These are phyloP conservation scores for Crataegus laevigata DNA, from an alignment of 306 rosid species.

Conservation along the genomic window DNA sequence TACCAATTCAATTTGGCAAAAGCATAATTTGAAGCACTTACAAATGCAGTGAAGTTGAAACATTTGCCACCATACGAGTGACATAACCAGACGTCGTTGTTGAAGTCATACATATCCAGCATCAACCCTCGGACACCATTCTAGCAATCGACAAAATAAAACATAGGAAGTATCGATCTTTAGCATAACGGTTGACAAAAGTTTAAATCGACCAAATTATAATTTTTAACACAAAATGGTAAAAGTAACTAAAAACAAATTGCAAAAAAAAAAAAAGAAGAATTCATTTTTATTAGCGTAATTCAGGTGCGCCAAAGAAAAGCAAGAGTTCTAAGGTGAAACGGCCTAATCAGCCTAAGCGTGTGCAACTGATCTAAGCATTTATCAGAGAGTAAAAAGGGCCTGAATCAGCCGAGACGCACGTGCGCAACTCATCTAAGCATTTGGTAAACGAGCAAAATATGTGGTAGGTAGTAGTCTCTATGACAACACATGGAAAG, in stretches of 20 bases:
- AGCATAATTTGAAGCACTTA: slow-evolving; percentile 34
- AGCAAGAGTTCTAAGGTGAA: not conserved
- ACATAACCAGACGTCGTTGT: slow-evolving; percentile 70
- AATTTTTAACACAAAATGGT: not conserved
- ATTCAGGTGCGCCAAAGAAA: not conserved
- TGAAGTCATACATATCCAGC: slow-evolving; percentile 89
- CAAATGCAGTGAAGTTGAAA: slow-evolving; percentile 67
- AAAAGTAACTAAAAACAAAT: not conserved
- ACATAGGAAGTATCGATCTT: not conserved
- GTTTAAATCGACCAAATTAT: not conserved
- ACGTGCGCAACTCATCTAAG: too few species aligned
- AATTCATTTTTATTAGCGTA: not conserved
- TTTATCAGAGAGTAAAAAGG: too few species aligned
- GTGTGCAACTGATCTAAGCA: too few species aligned
- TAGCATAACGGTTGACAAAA: not conserved
- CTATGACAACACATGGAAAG: not conserved
- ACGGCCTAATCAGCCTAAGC: too few species aligned
- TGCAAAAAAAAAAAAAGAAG: not conserved
- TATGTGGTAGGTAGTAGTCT: not conserved
- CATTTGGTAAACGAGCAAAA: not conserved
- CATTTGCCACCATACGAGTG: slow-evolving; percentile 67
- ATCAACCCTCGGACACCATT: slow-evolving; percentile 87
- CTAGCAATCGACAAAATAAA: slow-evolving; percentile 25
- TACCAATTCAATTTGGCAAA: not conserved
- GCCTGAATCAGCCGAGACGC: too few species aligned